Evolutionary conservation across 148 eudicot species (phyloP), one percentile per base, ranked within the genome.

Genomic region (Amaranthus palmeri): DNA sequence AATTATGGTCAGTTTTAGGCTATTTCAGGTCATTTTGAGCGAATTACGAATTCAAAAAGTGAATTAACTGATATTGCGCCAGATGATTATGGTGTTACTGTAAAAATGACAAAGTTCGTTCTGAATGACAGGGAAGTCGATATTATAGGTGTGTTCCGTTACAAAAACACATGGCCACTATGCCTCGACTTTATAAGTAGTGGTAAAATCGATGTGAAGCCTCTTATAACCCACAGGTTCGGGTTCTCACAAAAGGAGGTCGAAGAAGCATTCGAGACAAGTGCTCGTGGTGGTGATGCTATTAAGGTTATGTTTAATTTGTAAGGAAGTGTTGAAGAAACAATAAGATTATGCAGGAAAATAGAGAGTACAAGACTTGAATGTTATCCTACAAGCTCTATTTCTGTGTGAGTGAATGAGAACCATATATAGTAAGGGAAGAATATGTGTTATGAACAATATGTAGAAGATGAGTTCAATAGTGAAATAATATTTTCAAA

Each of bases 91-190:
- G 62, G 62, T 58, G 3, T 58, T 58, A 25, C 36, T 17, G 41
- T 58, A 18, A 43, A 18, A 43, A 11, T 46, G 12, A 65, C 2
- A 2, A 55, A 36, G 59, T 57, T 17, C 13, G 10, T 74, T 59
- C 41, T 65, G 0, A 65, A 67, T 65, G 62, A 42, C 82, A 91
- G 96, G 86, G 96, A 92, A 81, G 95, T 92, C 2, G 97, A 89
- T 74, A 83, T 92, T 66, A 76, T 92, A 67, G 97, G 97, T 15
- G 75, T 89, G 17, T 89, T 87, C 72, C 92, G 97, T 9, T 92
- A 89, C 95, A 92, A 89, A 83, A 92, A 92, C 77, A 92, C 97
- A 6, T 89, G 97, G 97, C 95, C 97, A 1, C 76, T 91, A 46
- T 92, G 97, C 81, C 80, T 92, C 12, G 96, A 90, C 73, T 88